Evolutionary conservation across 2,329 filamentous ascomycete genomes (phyloP).

Genomic region (Dactylellina parvicollis): DNA sequence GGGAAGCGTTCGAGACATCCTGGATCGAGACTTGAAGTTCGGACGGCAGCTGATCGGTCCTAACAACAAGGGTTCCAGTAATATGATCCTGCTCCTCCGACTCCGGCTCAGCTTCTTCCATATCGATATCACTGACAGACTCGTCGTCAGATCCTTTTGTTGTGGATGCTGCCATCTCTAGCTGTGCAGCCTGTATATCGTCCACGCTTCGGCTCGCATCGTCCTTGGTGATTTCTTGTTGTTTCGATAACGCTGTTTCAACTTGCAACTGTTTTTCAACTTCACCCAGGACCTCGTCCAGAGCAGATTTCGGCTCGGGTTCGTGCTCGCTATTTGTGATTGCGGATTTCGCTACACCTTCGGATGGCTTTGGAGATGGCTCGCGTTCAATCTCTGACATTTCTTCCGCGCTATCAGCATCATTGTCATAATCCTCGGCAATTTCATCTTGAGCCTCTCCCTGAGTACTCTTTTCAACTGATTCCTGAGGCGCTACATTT

Average conservation of each 20-base stretch:
- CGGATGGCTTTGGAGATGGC: not conserved
- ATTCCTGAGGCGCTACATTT: not conserved
- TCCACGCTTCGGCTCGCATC: not conserved
- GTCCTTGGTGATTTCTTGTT: conserved; percentile 17
- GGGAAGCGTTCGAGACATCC: not conserved
- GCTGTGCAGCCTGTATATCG: not conserved
- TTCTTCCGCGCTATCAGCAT: conserved; percentile 8
- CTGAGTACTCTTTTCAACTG: not conserved
- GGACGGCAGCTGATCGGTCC: not conserved
- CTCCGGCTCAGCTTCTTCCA: conserved; percentile 18
- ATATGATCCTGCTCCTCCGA: not conserved
- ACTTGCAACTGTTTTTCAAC: conserved; percentile 52
- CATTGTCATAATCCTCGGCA: conserved; percentile 6
- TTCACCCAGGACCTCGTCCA: conserved; percentile 43
- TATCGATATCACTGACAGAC: conserved; percentile 27
- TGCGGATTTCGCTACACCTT: not conserved
- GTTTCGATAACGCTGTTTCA: conserved; percentile 49
- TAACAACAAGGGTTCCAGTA: not conserved
- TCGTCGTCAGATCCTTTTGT: not conserved
- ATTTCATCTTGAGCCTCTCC: not conserved
- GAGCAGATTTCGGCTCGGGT: conserved; percentile 10
- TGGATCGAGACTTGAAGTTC: not conserved
- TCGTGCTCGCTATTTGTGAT: not conserved
- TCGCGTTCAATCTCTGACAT: conserved; percentile 15
- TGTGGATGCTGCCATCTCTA: not conserved